Evolutionary conservation across 345 rosid genomes (phyloP), one percentile per base, ranked within the genome.

Genomic region (Gossypioides kirkii): DNA sequence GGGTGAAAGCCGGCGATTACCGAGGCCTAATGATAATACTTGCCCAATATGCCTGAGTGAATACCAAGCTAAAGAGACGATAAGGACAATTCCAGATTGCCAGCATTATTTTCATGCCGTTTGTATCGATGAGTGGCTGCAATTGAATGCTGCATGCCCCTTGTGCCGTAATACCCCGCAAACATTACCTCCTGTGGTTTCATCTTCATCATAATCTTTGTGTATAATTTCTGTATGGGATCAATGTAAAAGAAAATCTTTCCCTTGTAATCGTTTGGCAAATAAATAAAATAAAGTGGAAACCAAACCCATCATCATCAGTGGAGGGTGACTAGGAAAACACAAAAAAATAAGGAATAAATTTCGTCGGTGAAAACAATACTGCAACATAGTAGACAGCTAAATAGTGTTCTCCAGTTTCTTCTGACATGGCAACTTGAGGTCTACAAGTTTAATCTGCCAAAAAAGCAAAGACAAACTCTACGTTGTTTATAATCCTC

Each of bases 11-110:
- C 54, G 74, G 25, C 25, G 67, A 45, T 26, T 72, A 11, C 74
- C 67, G 7, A 59, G 38, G 17, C 56, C 58, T 10, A 60, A 59
- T 11, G 42, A 72, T 12, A 72, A 10, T 22, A 72, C 67, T 25
- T 72, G 74, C 66, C n/a, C 67, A 1, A 72, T 72, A 16, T 72
- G 74, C 25, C 65, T 72, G 9, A 9, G 56, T 8, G 74, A 72
- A 46, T 72, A 72, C 42, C 42, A 58, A 22, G 74, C 74, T 25
- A 25, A 59, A 60, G 74, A 72, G 54, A 59, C 3, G 3, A 9
- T 72, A 45, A 56, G 65, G 54, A 72, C 74, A 10, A 58, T 72
- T 22, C 74, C 74, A 14, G 74, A 59, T 22, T 72, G 74, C 74
- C 25, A 58, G 23, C 74, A 72, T 72, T 72, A 59, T 43, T 72